Conservation (phyloP, 2,329 filamentous ascomycete genomes). For the Diaporthe amygdali region DNA sequence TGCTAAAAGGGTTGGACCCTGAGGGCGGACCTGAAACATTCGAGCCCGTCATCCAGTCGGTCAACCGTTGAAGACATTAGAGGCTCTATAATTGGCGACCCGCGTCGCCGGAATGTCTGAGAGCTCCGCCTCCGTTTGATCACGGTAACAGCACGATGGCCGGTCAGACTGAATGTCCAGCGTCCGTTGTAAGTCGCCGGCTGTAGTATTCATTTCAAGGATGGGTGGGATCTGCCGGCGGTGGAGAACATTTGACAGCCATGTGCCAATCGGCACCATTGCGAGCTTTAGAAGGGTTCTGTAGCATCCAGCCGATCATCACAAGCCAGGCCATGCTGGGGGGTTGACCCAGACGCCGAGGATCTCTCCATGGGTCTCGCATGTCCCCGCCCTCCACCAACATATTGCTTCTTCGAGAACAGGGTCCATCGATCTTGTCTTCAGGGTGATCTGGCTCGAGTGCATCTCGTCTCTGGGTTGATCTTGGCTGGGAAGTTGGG, state of each 20-base stretch:
- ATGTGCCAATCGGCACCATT: background rate
- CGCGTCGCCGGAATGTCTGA: constrained; percentile 1
- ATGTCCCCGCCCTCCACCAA: background rate
- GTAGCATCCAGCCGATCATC: background rate
- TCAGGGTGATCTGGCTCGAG: background rate
- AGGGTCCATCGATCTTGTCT: background rate
- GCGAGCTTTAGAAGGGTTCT: background rate
- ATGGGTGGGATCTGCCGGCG: background rate
- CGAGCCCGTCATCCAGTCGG: background rate
- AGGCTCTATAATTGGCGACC: background rate
- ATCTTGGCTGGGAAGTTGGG: background rate
- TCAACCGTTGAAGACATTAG: background rate
- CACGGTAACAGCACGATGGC: background rate
- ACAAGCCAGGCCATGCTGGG: background rate
- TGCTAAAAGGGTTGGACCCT: background rate
- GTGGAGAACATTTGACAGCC: background rate
- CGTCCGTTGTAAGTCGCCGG: background rate
- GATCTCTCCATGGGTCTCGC: background rate
- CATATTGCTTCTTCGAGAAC: too few species aligned
- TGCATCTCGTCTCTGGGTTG: constrained; percentile 1
- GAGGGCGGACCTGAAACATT: background rate
- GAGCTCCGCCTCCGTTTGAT: background rate
- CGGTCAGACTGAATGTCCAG: background rate
- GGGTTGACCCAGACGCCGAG: background rate
- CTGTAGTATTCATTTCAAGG: background rate